phyloP scores from a whole-genome alignment of 352 stramenopile genomes.

The Globisporangium perplexum region DNA sequence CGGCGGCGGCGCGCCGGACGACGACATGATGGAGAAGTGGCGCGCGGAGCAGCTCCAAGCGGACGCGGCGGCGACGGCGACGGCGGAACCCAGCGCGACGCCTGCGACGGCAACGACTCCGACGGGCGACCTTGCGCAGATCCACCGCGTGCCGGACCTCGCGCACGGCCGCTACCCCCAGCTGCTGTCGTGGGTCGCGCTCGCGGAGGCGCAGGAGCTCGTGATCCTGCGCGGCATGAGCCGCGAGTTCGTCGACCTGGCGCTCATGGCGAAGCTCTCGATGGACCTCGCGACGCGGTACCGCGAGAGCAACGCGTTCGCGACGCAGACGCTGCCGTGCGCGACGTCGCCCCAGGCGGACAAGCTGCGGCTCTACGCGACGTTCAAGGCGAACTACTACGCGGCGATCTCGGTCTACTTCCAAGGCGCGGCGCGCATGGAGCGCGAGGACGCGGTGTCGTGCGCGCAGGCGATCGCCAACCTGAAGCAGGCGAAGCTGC shows the following conservation, averaged over 20 bases:
- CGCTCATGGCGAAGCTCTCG: constrained; percentile 60
- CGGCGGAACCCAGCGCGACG: background rate
- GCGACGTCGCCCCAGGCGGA: constrained; percentile 30
- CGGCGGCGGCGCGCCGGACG: constrained; percentile 13
- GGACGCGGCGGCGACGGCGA: background rate
- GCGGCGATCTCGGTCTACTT: constrained; percentile 50
- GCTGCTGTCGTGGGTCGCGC: constrained; percentile 45
- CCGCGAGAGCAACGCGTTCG: constrained; percentile 30
- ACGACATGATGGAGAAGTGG: constrained; percentile 52
- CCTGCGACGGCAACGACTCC: background rate
- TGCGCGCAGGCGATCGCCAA: constrained; percentile 57
- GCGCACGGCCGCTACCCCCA: constrained; percentile 39
- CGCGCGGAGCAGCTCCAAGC: constrained; percentile 37
- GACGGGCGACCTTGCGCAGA: constrained; percentile 25
- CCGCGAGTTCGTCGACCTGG: constrained; percentile 50
- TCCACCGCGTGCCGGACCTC: constrained; percentile 49
- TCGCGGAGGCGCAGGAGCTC: constrained; percentile 63
- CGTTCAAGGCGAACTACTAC: constrained; percentile 66
- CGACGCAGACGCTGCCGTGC: constrained; percentile 26
- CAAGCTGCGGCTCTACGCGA: constrained; percentile 34
- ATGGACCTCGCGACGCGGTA: constrained; percentile 51
- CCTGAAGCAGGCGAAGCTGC: constrained; percentile 38
- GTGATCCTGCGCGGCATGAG: constrained; percentile 57
- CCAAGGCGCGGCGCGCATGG: constrained; percentile 54
- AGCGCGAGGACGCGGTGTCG: constrained; percentile 32